A percentile compares a stretch with the other conserved stretches of the same genome.
Evolutionary conservation across 2,329 filamentous ascomycete genomes (phyloP).

Genomic region (Emmonsia crescens): DNA sequence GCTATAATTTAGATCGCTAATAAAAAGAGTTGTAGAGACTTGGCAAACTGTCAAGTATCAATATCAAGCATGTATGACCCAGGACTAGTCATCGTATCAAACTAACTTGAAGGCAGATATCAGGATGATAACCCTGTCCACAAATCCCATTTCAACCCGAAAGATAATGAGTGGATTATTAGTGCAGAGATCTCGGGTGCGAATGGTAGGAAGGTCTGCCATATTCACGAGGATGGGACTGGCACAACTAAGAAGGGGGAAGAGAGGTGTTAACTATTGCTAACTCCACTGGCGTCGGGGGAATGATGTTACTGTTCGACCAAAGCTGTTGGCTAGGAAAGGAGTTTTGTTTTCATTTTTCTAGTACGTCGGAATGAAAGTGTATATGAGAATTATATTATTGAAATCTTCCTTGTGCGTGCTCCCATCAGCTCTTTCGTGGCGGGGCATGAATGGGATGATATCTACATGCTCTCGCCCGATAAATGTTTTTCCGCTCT

Average conservation of each 20-base stretch:
- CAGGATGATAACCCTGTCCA: conserved; percentile 3
- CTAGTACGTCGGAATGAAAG: too few relatives aligned
- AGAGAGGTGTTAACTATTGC: conserved; percentile 1
- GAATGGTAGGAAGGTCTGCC: conserved; percentile 5
- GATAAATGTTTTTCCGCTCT: too few relatives aligned
- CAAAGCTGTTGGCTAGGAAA: too few relatives aligned
- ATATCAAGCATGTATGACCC: conserved; percentile 1
- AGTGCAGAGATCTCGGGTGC: conserved; percentile 4
- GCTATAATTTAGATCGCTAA: background rate
- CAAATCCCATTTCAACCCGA: conserved; percentile 3
- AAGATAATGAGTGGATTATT: conserved; percentile 4
- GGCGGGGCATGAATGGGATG: too few relatives aligned
- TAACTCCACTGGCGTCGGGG: too few relatives aligned
- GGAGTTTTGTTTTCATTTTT: too few relatives aligned
- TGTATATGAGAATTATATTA: too few relatives aligned
- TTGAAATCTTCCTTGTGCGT: too few relatives aligned
- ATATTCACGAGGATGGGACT: conserved; percentile 4
- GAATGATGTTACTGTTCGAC: too few relatives aligned
- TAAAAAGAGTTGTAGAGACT: conserved; percentile 1
- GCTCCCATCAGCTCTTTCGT: too few relatives aligned
- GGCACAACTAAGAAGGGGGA: conserved; percentile 5
- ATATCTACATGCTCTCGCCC: too few relatives aligned
- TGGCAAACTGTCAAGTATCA: conserved; percentile 1
- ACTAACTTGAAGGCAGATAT: background rate
- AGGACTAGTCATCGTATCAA: background rate